Conservation (phyloP, 2,329 filamentous ascomycete genomes). For the Talaromyces sp. region DNA sequence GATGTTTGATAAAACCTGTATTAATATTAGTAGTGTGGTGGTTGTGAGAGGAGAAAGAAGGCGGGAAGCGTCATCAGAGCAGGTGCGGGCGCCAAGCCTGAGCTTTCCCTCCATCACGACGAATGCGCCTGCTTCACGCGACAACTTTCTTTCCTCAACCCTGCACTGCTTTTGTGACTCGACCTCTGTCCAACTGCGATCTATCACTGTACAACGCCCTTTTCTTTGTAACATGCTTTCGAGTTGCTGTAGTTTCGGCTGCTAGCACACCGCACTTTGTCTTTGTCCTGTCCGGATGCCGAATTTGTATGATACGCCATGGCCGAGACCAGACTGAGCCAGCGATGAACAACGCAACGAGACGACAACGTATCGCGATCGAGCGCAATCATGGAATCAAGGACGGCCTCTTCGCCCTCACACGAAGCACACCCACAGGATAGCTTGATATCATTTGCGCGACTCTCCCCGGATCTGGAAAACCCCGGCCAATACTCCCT, state of each 20-base stretch:
- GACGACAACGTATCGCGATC: neutral
- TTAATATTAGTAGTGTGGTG: no score
- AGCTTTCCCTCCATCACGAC: neutral
- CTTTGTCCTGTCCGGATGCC: slow-evolving; percentile 1
- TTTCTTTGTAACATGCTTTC: neutral
- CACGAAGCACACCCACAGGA: slow-evolving; percentile 18
- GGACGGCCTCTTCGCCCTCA: slow-evolving; percentile 15
- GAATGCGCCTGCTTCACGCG: neutral
- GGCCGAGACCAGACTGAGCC: slow-evolving; percentile 5
- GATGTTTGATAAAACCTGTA: no score
- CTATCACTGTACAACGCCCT: neutral
- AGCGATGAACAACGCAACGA: slow-evolving; percentile 1
- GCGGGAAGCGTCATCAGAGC: neutral
- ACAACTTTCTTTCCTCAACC: neutral
- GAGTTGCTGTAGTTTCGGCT: neutral
- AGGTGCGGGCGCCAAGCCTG: neutral
- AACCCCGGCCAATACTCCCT: slow-evolving; percentile 36
- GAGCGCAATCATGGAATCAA: slow-evolving; percentile 23
- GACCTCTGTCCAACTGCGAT: neutral
- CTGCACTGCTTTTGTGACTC: neutral
- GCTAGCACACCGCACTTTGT: neutral
- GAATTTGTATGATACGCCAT: slow-evolving; percentile 2
- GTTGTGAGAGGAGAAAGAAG: neutral
- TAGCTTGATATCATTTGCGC: slow-evolving; percentile 32
- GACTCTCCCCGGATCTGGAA: slow-evolving; percentile 32